phyloP scores from a whole-genome alignment of 768 basidiomycete genomes.

The Boletus patriciae region DNA sequence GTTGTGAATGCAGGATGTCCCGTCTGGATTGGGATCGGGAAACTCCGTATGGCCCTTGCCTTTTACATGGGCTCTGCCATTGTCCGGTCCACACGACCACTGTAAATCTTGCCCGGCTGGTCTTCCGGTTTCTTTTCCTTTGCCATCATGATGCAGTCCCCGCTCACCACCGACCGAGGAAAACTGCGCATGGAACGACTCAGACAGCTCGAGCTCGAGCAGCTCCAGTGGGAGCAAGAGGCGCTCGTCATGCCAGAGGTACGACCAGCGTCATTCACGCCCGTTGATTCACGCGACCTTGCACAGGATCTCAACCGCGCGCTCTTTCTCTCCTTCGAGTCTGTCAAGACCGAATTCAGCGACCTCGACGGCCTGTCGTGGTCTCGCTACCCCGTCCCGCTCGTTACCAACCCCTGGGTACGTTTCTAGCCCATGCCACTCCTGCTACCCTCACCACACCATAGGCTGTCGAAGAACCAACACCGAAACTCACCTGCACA shows the following conservation, averaged over 20 bases:
- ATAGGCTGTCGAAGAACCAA: conserved; percentile 31
- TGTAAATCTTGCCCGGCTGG: not conserved
- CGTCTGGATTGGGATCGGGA: conserved; percentile 12
- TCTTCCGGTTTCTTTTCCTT: not conserved
- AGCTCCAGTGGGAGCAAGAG: conserved; percentile 53
- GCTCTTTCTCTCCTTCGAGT: conserved; percentile 44
- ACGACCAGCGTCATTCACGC: not conserved
- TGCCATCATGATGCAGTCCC: conserved; percentile 16
- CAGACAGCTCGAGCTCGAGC: conserved; percentile 52
- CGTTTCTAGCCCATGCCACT: conserved; percentile 4
- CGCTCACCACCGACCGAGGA: conserved; percentile 40
- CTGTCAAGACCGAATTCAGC: conserved; percentile 60
- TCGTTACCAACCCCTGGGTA: conserved; percentile 29
- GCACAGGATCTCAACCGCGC: conserved; percentile 33
- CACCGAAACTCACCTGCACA: conserved; percentile 24
- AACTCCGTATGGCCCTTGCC: conserved; percentile 7
- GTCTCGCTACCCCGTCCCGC: conserved; percentile 39
- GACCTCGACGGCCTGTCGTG: conserved; percentile 61
- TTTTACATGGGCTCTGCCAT: not conserved
- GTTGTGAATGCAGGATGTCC: not conserved
- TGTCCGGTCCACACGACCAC: not conserved
- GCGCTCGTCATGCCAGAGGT: conserved; percentile 62
- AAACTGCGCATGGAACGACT: conserved; percentile 48
- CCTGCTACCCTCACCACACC: not conserved
- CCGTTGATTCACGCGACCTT: conserved; percentile 12